These are phyloP conservation scores for Pythium utonaiense DNA, from an alignment of 352 stramenopile genomes.

Conservation along the genomic window DNA sequence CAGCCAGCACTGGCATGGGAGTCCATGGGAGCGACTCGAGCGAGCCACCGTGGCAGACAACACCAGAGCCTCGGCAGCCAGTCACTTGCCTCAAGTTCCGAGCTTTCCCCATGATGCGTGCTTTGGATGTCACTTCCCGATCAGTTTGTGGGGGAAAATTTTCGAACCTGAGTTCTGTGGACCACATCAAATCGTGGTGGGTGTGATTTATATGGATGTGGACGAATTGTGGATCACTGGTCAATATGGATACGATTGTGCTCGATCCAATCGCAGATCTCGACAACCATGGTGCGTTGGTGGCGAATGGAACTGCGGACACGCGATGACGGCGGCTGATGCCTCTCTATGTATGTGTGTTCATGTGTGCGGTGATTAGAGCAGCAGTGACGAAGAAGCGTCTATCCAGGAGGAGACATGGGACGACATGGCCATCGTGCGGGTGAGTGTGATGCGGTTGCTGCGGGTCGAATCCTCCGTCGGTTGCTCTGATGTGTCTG, in stretches of 20 bases:
- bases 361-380: constrained; percentile 40
- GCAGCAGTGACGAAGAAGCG: constrained; percentile 35
- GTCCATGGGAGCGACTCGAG: no score
- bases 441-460: no score
- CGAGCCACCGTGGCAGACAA: no score
- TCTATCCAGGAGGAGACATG: constrained; percentile 57
- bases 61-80: no score
- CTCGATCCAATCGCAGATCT: not conserved
- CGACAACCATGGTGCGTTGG: not conserved
- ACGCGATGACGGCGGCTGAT: not conserved
- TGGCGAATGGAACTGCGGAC: not conserved
- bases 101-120: no score
- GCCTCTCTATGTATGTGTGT: not conserved
- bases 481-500: no score
- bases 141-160: not conserved
- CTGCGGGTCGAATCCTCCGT: no score
- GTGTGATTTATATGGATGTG: not conserved
- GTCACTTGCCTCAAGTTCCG: no score
- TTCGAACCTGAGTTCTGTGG: not conserved
- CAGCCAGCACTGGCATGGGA: no score
- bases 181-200: not conserved
- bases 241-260: not conserved
- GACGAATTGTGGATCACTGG: not conserved
- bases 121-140: not conserved
- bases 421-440: constrained; percentile 81